Evolutionary conservation across 495 filamentous ascomycete genomes (phyloP).

Genomic region (Talaromyces wortmannii): DNA sequence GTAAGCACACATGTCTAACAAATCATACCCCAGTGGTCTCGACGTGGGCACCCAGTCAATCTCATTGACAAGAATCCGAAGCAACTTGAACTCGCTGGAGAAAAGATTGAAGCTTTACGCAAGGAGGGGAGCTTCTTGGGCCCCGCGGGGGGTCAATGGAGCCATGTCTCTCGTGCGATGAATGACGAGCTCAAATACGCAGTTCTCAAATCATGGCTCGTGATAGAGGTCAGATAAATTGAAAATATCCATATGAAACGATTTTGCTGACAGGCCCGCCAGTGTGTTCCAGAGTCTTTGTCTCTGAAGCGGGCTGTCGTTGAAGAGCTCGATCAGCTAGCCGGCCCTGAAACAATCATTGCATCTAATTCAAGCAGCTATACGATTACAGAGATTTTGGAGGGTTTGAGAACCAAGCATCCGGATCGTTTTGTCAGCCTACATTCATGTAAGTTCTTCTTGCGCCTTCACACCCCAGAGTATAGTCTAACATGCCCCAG

Average conservation of each 20-base stretch:
- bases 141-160: background rate
- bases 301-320: conserved; percentile 17
- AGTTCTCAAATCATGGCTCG: conserved; percentile 21
- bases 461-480: background rate
- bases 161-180: background rate
- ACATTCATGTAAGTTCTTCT: conserved; percentile 24
- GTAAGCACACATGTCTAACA: background rate
- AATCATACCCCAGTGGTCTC: conserved; percentile 22
- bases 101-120: conserved; percentile 17
- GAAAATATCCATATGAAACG: background rate
- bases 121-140: background rate
- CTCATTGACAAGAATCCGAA: conserved; percentile 19
- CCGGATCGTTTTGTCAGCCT: conserved; percentile 15
- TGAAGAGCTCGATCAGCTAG: conserved; percentile 6
- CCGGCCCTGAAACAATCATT: background rate
- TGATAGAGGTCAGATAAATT: conserved; percentile 15
- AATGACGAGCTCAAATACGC: background rate
- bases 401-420: background rate
- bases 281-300: conserved; percentile 28
- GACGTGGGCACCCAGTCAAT: conserved; percentile 19
- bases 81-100: conserved; percentile 15
- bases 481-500: background rate
- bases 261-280: background rate
- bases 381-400: background rate
- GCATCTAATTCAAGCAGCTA: conserved; percentile 15